These are phyloP conservation scores for Pseudogymnoascus sp. DNA, from an alignment of 2,329 filamentous ascomycete species.

Conservation along the genomic window DNA sequence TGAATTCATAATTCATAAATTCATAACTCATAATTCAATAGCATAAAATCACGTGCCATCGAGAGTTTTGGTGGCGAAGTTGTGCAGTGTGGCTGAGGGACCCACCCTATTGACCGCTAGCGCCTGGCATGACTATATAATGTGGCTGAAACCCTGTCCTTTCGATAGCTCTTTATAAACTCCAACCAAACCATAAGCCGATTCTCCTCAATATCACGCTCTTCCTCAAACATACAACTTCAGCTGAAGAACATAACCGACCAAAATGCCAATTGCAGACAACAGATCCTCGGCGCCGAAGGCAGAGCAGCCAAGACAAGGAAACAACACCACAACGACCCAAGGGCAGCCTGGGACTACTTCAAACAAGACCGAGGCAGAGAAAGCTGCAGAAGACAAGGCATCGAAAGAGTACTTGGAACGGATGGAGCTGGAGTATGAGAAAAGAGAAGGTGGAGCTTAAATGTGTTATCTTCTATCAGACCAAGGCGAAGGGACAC, in stretches of 20 bases:
- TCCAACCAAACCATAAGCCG: neutral
- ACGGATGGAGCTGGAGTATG: neutral
- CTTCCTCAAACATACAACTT: neutral
- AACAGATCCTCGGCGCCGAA: neutral
- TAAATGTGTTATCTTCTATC: neutral
- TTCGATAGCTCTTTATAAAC: neutral
- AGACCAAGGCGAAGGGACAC: neutral
- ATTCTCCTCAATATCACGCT: neutral
- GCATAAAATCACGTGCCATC: neutral
- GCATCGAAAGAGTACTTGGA: neutral
- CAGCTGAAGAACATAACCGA: neutral
- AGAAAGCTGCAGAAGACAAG: neutral
- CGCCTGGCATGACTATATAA: neutral
- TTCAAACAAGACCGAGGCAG: neutral
- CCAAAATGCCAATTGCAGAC: slow-evolving; percentile 1
- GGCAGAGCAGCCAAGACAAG: neutral
- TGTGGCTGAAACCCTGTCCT: neutral
- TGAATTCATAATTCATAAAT: neutral
- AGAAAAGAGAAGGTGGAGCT: neutral
- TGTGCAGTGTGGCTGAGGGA: neutral
- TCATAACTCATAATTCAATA: neutral
- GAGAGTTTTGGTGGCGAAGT: neutral
- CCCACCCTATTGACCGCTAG: neutral
- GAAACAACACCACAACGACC: neutral
- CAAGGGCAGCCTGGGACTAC: neutral